Percentiles rank a stretch among this genome's conserved stretches.
Evolutionary conservation across 495 filamentous ascomycete species (phyloP).

Genomic region (Neurospora tetrasperma): DNA sequence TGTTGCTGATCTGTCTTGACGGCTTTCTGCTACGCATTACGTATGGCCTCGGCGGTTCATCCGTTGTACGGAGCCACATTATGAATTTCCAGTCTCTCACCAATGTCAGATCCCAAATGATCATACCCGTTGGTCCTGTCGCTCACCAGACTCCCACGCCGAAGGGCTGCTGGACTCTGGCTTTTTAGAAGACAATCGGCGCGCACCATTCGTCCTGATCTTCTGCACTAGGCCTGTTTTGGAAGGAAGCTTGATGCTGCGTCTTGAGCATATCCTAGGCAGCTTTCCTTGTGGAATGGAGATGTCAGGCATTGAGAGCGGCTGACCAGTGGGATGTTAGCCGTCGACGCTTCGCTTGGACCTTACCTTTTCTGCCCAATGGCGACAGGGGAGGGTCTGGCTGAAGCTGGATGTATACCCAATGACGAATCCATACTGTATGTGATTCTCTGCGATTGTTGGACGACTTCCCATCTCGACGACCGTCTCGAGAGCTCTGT

Average conservation of each 20-base stretch:
- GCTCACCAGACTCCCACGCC: neutral
- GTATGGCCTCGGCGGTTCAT: neutral
- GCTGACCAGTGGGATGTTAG: constrained; percentile 22
- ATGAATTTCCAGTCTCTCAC: neutral
- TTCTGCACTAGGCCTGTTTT: constrained; percentile 14
- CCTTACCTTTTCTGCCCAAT: constrained; percentile 33
- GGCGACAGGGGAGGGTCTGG: constrained; percentile 24
- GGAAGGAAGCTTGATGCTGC: constrained; percentile 10
- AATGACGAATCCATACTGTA: constrained; percentile 21
- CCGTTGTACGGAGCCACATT: neutral
- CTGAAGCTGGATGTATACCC: constrained; percentile 30
- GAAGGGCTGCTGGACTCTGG: neutral
- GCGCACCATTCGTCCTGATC: neutral
- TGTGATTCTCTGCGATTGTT: constrained; percentile 19
- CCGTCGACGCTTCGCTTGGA: constrained; percentile 19
- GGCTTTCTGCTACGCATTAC: neutral
- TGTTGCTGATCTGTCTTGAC: neutral
- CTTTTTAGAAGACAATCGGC: neutral
- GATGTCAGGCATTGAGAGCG: constrained; percentile 6
- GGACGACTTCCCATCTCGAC: constrained; percentile 16
- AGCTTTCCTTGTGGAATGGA: constrained; percentile 7
- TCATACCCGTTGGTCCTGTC: neutral
- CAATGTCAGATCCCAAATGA: neutral
- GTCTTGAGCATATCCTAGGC: constrained; percentile 4
- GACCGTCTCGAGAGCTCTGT: neutral